Percentiles rank a stretch among this genome's conserved stretches.
phyloP scores from a whole-genome alignment of 805 yeast genomes.

The Millerago galiae region DNA sequence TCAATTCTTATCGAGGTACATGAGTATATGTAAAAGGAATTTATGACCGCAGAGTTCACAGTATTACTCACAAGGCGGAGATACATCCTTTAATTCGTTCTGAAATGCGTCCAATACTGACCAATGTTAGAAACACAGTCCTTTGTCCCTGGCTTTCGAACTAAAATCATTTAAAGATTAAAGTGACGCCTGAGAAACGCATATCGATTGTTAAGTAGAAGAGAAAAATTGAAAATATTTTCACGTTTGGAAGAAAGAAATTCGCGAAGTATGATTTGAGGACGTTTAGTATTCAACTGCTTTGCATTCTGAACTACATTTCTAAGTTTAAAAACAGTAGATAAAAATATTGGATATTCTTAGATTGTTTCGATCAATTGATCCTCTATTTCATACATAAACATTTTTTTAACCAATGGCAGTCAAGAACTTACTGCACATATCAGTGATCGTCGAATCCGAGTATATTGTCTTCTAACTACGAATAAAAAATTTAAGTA shows the following conservation, averaged over 20 bases:
- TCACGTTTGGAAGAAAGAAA: neutral
- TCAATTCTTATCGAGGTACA: neutral
- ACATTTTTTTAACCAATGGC: too few relatives aligned
- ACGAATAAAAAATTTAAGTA: too few relatives aligned
- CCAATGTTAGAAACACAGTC: slow-evolving; percentile 5
- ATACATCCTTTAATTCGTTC: slow-evolving; percentile 10
- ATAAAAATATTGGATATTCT: too few relatives aligned
- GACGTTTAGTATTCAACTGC: too few relatives aligned
- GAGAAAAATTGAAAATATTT: neutral
- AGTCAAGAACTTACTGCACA: too few relatives aligned
- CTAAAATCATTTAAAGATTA: neutral
- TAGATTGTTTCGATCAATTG: too few relatives aligned
- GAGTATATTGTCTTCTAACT: too few relatives aligned
- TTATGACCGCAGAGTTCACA: slow-evolving; percentile 16
- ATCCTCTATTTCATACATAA: too few relatives aligned
- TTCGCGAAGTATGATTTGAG: too few relatives aligned
- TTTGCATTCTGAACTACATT: too few relatives aligned
- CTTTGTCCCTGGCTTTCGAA: slow-evolving; percentile 10
- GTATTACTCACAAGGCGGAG: slow-evolving; percentile 11
- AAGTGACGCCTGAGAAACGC: slow-evolving; percentile 11
- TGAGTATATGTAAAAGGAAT: slow-evolving; percentile 14
- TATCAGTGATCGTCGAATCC: too few relatives aligned
- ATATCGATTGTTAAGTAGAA: neutral
- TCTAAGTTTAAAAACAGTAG: too few relatives aligned
- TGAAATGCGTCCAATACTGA: slow-evolving; percentile 6